Evolutionary conservation across 2,329 filamentous ascomycete genomes (phyloP).

Genomic region (Phialemoniopsis sp.): DNA sequence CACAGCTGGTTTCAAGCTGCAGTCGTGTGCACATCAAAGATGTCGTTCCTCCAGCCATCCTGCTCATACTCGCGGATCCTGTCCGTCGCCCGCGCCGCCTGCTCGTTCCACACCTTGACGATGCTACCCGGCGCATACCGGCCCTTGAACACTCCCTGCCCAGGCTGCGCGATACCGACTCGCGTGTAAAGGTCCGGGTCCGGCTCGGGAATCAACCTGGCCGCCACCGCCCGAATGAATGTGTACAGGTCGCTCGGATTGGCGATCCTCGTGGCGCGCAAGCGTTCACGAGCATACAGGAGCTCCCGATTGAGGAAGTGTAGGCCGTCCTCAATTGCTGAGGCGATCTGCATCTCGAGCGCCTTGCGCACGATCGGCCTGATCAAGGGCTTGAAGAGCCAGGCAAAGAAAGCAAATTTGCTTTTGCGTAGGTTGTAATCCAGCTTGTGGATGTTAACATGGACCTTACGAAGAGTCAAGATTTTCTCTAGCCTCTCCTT

Average conservation of each 20-base stretch:
- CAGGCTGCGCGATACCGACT: conserved; percentile 60
- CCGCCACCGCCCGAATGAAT: conserved; percentile 78
- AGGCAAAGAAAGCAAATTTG: conserved; percentile 73
- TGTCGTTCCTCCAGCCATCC: conserved; percentile 77
- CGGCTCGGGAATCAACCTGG: conserved; percentile 65
- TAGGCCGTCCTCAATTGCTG: conserved; percentile 65
- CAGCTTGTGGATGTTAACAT: conserved; percentile 82
- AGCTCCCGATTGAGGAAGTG: conserved; percentile 79
- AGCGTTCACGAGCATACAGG: conserved; percentile 78
- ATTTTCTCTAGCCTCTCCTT: conserved; percentile 77
- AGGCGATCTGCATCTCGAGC: conserved; percentile 73
- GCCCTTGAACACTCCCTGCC: conserved; percentile 66
- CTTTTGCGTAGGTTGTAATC: conserved; percentile 72
- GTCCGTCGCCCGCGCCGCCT: conserved; percentile 66
- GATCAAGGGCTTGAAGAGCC: conserved; percentile 80
- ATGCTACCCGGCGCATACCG: conserved; percentile 87
- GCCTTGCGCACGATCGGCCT: conserved; percentile 75
- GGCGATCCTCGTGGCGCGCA: conserved; percentile 80
- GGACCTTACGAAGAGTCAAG: conserved; percentile 69
- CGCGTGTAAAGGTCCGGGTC: conserved; percentile 74
- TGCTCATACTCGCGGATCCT: conserved; percentile 68
- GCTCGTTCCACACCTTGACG: conserved; percentile 84
- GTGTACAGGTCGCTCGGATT: conserved; percentile 76
- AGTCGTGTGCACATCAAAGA: conserved; percentile 57
- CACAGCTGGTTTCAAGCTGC: too few relatives aligned